Conservation (phyloP, 805 yeast species). For the Zygoascus biomembranicola region DNA sequence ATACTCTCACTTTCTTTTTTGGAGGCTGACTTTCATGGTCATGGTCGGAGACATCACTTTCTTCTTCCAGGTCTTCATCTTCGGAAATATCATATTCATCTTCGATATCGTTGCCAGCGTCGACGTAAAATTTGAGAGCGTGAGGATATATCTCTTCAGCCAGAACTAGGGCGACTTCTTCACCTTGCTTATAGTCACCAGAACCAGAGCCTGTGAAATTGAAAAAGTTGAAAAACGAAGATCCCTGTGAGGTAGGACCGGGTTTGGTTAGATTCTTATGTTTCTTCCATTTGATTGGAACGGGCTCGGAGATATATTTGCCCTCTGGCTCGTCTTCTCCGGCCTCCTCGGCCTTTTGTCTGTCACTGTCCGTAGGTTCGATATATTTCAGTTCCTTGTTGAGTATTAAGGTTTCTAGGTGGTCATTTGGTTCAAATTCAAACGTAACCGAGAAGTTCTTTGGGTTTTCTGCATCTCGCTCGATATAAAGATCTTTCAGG, state of each 20-base stretch:
- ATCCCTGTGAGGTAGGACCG: conserved; percentile 36
- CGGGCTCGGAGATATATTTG: conserved; percentile 45
- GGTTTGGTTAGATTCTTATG: conserved; percentile 51
- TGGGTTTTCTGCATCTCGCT: conserved; percentile 35
- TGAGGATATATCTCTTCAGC: conserved; percentile 78
- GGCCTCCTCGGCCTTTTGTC: conserved; percentile 14
- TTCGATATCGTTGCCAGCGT: conserved; percentile 34
- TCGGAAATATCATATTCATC: conserved; percentile 16
- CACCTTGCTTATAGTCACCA: conserved; percentile 72
- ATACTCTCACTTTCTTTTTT: conserved; percentile 12
- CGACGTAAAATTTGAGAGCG: conserved; percentile 74
- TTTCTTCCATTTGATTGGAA: conserved; percentile 59
- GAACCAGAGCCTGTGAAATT: conserved; percentile 74
- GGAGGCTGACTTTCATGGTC: conserved; percentile 12
- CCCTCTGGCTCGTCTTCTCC: conserved; percentile 29
- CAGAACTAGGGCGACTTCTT: conserved; percentile 62
- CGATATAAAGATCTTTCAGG: conserved; percentile 55
- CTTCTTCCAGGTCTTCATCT: conserved; percentile 11
- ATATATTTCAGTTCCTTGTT: conserved; percentile 44
- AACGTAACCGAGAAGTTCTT: conserved; percentile 56
- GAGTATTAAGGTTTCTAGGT: conserved; percentile 48
- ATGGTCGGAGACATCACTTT: conserved; percentile 9
- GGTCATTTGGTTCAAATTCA: conserved; percentile 43
- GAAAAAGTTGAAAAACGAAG: conserved; percentile 82
- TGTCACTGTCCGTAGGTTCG: conserved; percentile 8